phyloP scores from a whole-genome alignment of 768 basidiomycete genomes.

The Fibroporia radiculosa region DNA sequence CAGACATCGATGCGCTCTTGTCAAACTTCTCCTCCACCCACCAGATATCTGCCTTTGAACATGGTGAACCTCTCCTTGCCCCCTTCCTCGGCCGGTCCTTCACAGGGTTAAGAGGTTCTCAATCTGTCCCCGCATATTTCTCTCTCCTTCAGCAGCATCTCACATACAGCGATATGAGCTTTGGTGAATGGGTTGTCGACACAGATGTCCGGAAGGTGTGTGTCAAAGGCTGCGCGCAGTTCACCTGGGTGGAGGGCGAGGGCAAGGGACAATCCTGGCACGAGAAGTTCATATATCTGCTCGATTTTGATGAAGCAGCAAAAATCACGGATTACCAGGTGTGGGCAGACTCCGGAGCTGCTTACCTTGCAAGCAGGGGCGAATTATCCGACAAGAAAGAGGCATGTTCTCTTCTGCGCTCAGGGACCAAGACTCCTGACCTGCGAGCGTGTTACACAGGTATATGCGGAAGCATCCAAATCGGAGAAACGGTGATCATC shows the following conservation, averaged over 20 bases:
- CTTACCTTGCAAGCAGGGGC: constrained; percentile 52
- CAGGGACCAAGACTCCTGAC: too few relatives aligned
- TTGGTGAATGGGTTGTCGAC: constrained; percentile 52
- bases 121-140: constrained; percentile 41
- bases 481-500: too few relatives aligned
- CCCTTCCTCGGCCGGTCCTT: constrained; percentile 55
- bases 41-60: constrained; percentile 40
- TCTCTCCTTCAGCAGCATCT: constrained; percentile 36
- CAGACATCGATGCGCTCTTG: constrained; percentile 34
- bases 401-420: too few relatives aligned
- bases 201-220: constrained; percentile 40
- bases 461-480: too few relatives aligned
- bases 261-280: constrained; percentile 48
- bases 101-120: constrained; percentile 29
- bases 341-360: constrained; percentile 63
- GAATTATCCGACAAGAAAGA: constrained; percentile 25
- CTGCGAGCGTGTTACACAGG: too few relatives aligned
- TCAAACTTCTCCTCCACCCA: constrained; percentile 42
- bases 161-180: constrained; percentile 43
- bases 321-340: constrained; percentile 57
- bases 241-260: constrained; percentile 40
- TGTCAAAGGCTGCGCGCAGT: constrained; percentile 44
- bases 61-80: constrained; percentile 45
- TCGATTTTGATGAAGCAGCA: constrained; percentile 50
- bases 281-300: constrained; percentile 51